A percentile compares a stretch with the other conserved stretches of the same genome.
phyloP scores from a whole-genome alignment of 2,329 filamentous ascomycete genomes.

The Apiospora koreana region DNA sequence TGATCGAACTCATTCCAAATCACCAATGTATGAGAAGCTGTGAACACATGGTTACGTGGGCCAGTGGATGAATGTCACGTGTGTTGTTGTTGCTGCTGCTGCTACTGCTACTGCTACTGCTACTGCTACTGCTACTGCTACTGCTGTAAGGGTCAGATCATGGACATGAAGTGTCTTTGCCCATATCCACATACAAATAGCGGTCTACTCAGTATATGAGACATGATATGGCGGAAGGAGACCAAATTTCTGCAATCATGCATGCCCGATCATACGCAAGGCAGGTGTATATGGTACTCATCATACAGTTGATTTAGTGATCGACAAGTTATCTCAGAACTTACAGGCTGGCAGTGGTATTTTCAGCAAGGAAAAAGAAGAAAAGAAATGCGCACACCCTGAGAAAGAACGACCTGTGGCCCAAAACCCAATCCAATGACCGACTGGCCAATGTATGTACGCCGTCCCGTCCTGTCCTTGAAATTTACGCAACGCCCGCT shows the following conservation, averaged over 20 bases:
- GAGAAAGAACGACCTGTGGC: background rate
- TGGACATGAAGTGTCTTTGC: background rate
- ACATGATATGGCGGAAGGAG: background rate
- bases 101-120: background rate
- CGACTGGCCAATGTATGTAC: background rate
- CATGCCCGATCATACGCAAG: background rate
- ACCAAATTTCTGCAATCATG: background rate
- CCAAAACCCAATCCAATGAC: background rate
- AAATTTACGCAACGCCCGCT: background rate
- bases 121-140: background rate
- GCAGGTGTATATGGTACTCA: background rate
- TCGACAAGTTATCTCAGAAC: background rate
- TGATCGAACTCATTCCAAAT: background rate
- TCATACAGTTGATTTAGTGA: background rate
- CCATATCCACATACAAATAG: constrained; percentile 1
- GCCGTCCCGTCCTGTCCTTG: background rate
- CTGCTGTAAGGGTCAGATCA: background rate
- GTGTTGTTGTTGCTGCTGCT: background rate
- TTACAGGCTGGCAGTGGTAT: background rate
- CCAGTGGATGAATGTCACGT: background rate
- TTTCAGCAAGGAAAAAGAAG: background rate
- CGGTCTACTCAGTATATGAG: background rate
- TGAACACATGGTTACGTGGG: background rate
- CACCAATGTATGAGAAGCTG: background rate
- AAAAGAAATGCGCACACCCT: background rate